Conservation (phyloP, 331 rosid species). For the Dryas integrifolia region DNA sequence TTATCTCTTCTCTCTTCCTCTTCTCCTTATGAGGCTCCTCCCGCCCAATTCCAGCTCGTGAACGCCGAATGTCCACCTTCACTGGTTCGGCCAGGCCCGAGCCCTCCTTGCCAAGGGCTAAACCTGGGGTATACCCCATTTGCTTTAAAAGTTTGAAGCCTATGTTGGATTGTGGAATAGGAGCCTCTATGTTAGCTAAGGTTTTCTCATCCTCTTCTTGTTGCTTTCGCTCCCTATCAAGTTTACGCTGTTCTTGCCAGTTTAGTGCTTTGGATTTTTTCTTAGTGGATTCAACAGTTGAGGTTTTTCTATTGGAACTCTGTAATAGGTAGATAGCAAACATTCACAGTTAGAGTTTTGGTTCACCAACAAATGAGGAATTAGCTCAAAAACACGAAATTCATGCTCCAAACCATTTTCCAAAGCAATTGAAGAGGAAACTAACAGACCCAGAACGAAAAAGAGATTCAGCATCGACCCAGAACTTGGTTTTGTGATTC, state of each 20-base stretch:
- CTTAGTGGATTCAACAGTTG: conserved; percentile 42
- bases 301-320: conserved; percentile 42
- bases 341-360: neutral
- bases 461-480: neutral
- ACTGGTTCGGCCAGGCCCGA: conserved; percentile 79
- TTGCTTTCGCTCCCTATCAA: conserved; percentile 68
- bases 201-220: conserved; percentile 74
- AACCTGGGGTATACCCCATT: conserved; percentile 91
- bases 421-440: neutral
- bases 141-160: conserved; percentile 84
- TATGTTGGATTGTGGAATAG: conserved; percentile 88
- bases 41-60: conserved; percentile 83
- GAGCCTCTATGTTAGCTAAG: conserved; percentile 71
- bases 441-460: neutral
- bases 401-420: neutral
- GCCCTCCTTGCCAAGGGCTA: conserved; percentile 76
- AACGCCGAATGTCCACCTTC: conserved; percentile 73
- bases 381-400: neutral
- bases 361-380: conserved; percentile 6
- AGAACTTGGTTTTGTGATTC: neutral
- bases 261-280: conserved; percentile 44
- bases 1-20: conserved; percentile 57
- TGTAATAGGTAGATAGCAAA: conserved; percentile 18
- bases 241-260: conserved; percentile 78
- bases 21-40: conserved; percentile 69